These are phyloP conservation scores for Penicillium oxalicum DNA, from an alignment of 2,329 filamentous ascomycete genomes.

Conservation along the genomic window DNA sequence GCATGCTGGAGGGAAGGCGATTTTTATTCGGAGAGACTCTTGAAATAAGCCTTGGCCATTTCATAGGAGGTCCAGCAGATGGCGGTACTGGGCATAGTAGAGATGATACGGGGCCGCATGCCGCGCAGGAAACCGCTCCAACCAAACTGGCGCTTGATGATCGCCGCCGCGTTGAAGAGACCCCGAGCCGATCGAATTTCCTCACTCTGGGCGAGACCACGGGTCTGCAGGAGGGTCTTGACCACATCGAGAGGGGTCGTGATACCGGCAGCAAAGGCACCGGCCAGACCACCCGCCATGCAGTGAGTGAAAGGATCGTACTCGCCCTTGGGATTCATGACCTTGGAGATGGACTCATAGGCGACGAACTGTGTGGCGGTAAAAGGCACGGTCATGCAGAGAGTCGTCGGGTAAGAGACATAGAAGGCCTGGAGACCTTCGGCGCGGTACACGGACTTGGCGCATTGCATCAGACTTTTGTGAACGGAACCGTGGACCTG, in stretches of 20 bases:
- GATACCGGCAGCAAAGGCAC: conserved; percentile 85
- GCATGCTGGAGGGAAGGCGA: background rate
- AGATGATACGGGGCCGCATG: conserved; percentile 82
- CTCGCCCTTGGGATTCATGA: conserved; percentile 70
- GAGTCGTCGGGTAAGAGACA: conserved; percentile 93
- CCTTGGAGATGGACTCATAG: conserved; percentile 92
- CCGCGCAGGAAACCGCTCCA: conserved; percentile 87
- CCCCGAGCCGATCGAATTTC: conserved; percentile 83
- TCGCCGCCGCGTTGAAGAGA: conserved; percentile 68
- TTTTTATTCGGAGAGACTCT: conserved; percentile 32
- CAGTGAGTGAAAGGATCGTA: conserved; percentile 96
- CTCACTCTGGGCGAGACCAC: conserved; percentile 72
- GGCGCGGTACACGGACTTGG: conserved; percentile 74
- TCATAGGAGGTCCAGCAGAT: conserved; percentile 83
- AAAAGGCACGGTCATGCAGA: conserved; percentile 98
- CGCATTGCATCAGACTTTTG: conserved; percentile 79
- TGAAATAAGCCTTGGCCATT: conserved; percentile 64
- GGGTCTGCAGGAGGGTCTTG: conserved; percentile 93
- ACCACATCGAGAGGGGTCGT: conserved; percentile 97
- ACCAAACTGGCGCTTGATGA: conserved; percentile 80
- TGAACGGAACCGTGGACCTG: conserved; percentile 95
- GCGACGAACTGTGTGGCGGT: conserved; percentile 95
- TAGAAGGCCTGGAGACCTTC: conserved; percentile 93
- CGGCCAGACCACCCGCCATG: conserved; percentile 82
- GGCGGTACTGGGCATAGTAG: conserved; percentile 97